Conservation (phyloP, 352 stramenopile species). For the Phytophthora boehmeriae region DNA sequence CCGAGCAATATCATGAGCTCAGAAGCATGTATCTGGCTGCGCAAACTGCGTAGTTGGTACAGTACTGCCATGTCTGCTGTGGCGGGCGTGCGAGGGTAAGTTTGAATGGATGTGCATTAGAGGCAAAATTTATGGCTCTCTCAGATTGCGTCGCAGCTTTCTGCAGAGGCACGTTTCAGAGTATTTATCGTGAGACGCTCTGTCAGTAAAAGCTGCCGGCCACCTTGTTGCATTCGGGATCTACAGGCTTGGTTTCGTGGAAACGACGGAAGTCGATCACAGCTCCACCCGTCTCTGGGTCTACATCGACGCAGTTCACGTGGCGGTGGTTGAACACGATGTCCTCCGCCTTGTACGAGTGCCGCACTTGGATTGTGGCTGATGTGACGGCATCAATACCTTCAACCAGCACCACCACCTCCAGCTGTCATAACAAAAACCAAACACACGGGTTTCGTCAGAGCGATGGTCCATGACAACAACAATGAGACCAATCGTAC, state of each 20-base stretch:
- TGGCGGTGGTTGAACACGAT: constrained; percentile 94
- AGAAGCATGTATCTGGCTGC: too few relatives aligned
- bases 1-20: too few relatives aligned
- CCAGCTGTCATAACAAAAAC: constrained; percentile 58
- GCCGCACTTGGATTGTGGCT: constrained; percentile 94
- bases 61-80: too few relatives aligned
- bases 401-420: constrained; percentile 97
- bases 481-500: constrained; percentile 25
- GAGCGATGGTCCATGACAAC: not conserved
- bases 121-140: not conserved
- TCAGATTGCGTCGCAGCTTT: not conserved
- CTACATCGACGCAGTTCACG: constrained; percentile 90
- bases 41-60: too few relatives aligned
- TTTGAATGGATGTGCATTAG: not conserved
- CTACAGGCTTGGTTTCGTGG: constrained; percentile 73
- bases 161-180: too few relatives aligned
- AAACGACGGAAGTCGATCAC: constrained; percentile 91
- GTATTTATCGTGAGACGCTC: not conserved
- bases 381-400: constrained; percentile 95
- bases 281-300: constrained; percentile 73
- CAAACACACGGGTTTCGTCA: constrained; percentile 9
- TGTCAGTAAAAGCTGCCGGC: constrained; percentile 62
- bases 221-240: constrained; percentile 65
- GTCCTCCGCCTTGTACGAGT: constrained; percentile 95
- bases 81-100: too few relatives aligned